These are phyloP conservation scores for Monilinia vaccinii-corymbosi DNA, from an alignment of 2,329 filamentous ascomycete species.

Conservation along the genomic window DNA sequence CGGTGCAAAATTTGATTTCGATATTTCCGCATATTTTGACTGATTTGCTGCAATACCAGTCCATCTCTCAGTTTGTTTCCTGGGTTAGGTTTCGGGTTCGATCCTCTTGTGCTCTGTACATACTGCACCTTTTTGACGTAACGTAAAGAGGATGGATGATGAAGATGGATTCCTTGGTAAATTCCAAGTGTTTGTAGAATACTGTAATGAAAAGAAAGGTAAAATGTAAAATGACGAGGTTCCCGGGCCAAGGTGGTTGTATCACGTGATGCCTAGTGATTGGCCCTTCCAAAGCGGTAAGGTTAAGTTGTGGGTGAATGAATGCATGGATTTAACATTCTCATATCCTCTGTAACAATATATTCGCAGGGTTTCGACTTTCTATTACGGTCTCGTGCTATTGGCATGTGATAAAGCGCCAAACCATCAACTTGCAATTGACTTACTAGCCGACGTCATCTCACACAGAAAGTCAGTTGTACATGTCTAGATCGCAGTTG, in stretches of 20 bases:
- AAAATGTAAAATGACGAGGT: not conserved
- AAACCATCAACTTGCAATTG: not conserved
- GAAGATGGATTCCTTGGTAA: no score
- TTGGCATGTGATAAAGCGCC: conserved; percentile 6
- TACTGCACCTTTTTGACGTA: not conserved
- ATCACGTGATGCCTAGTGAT: no score
- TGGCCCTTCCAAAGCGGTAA: no score
- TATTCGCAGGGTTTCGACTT: not conserved
- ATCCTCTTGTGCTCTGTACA: not conserved
- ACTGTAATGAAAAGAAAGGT: not conserved
- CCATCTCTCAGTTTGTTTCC: not conserved
- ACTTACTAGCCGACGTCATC: conserved; percentile 8
- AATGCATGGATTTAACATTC: no score
- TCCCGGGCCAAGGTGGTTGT: no score
- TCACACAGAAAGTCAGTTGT: conserved; percentile 3
- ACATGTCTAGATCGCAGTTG: conserved; percentile 11
- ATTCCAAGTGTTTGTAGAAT: no score
- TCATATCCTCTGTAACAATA: no score
- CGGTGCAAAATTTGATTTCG: not conserved
- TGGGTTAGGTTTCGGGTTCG: not conserved
- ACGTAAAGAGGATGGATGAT: not conserved
- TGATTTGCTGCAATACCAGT: not conserved
- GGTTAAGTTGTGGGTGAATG: no score
- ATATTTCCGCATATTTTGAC: not conserved
- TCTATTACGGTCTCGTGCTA: not conserved